phyloP scores from a whole-genome alignment of 177 flowering plant species.

The Vitis hybrid region DNA sequence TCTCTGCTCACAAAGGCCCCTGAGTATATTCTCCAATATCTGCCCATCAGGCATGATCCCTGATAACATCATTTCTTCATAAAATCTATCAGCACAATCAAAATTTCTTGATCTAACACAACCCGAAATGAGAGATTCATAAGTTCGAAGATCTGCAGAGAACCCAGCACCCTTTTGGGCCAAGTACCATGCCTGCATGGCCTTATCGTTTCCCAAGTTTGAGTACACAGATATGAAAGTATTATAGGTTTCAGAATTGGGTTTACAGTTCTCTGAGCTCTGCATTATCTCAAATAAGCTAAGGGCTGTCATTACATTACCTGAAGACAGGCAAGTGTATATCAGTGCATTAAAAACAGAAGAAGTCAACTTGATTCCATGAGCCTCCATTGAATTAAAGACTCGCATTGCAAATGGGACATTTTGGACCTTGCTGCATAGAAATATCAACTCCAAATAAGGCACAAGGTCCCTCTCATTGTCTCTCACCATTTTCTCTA shows the following conservation, averaged over 20 bases:
- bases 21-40: slow-evolving; percentile 37
- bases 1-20: slow-evolving; percentile 31
- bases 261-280: slow-evolving; percentile 36
- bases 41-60: slow-evolving; percentile 30
- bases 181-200: slow-evolving; percentile 40
- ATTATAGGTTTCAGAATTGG: slow-evolving; percentile 42
- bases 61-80: slow-evolving; percentile 35
- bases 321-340: slow-evolving; percentile 35
- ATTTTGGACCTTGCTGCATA: slow-evolving; percentile 41
- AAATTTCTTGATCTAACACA: slow-evolving; percentile 32
- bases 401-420: slow-evolving; percentile 32
- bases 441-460: slow-evolving; percentile 35
- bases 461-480: slow-evolving; percentile 27
- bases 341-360: slow-evolving; percentile 48
- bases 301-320: slow-evolving; percentile 34
- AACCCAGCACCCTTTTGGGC: slow-evolving; percentile 42
- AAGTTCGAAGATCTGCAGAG: slow-evolving; percentile 30
- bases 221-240: slow-evolving; percentile 41
- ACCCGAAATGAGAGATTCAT: slow-evolving; percentile 39
- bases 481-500: slow-evolving; percentile 41
- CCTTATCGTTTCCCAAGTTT: slow-evolving; percentile 29
- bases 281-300: slow-evolving; percentile 63
- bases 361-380: slow-evolving; percentile 39
- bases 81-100: slow-evolving; percentile 35
- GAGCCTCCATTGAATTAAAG: slow-evolving; percentile 44